phyloP scores from a whole-genome alignment of 495 filamentous ascomycete species.

The Xylaria telfairii region DNA sequence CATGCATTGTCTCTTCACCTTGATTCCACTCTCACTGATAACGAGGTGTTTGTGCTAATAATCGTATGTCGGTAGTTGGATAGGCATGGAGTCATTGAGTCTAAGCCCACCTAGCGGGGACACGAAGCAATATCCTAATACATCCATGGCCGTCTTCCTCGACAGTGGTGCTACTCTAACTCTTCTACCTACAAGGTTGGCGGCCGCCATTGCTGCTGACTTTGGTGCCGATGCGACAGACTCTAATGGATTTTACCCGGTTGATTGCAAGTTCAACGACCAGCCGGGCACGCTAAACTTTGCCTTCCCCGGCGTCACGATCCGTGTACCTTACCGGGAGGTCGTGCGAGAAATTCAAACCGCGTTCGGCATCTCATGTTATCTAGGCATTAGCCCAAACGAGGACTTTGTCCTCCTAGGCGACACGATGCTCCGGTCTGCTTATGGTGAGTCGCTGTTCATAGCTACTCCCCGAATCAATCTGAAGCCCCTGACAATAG shows the following conservation, averaged over 20 bases:
- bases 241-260: conserved; percentile 63
- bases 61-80: conserved; percentile 40
- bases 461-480: background rate
- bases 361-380: conserved; percentile 61
- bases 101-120: conserved; percentile 55
- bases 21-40: background rate
- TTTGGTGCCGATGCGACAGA: conserved; percentile 63
- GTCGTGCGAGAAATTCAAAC: conserved; percentile 58
- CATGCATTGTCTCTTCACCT: background rate
- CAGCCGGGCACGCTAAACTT: conserved; percentile 73
- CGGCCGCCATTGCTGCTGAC: conserved; percentile 65
- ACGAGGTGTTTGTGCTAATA: background rate
- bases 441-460: conserved; percentile 64
- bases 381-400: conserved; percentile 78
- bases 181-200: conserved; percentile 77
- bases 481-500: background rate
- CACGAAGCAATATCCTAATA: conserved; percentile 51
- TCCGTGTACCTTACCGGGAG: conserved; percentile 67
- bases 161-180: conserved; percentile 90
- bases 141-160: conserved; percentile 71
- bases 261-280: conserved; percentile 73
- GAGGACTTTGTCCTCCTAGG: conserved; percentile 72
- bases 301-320: conserved; percentile 70
- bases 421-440: conserved; percentile 90
- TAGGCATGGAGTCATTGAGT: conserved; percentile 67